Conservation (phyloP, 495 filamentous ascomycete species). For the Pyronema omphalodes region DNA sequence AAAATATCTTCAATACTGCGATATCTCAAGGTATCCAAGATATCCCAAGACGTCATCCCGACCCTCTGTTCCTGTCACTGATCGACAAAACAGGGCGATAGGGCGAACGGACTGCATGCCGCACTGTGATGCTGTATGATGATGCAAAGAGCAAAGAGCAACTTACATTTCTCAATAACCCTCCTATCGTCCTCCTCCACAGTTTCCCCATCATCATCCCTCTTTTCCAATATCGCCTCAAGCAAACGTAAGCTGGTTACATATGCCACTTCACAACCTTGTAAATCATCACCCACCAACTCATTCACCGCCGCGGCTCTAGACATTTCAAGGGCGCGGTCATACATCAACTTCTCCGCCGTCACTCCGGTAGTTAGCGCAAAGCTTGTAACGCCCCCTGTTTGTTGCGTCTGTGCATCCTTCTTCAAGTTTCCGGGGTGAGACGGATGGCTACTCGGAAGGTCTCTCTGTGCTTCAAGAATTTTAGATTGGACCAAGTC, state of each 20-base stretch:
- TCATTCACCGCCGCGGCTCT: conserved; percentile 86
- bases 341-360: conserved; percentile 95
- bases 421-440: conserved; percentile 56
- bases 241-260: conserved; percentile 81
- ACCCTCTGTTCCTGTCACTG: too few species aligned
- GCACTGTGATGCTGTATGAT: neutral
- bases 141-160: neutral
- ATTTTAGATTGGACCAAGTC: conserved; percentile 78
- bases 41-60: too few species aligned
- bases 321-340: conserved; percentile 92
- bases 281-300: conserved; percentile 73
- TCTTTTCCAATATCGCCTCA: conserved; percentile 78
- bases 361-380: conserved; percentile 61
- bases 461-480: conserved; percentile 63
- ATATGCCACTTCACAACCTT: conserved; percentile 83
- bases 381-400: neutral
- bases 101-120: neutral
- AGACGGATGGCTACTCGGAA: conserved; percentile 69
- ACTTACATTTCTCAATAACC: conserved; percentile 51
- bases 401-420: conserved; percentile 26
- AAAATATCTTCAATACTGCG: too few species aligned
- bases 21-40: too few species aligned
- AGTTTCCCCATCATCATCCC: conserved; percentile 39
- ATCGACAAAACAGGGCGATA: too few species aligned
- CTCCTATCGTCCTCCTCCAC: conserved; percentile 57